Conservation (phyloP, 2,329 filamentous ascomycete genomes). For the Colletotrichum echinochloae region DNA sequence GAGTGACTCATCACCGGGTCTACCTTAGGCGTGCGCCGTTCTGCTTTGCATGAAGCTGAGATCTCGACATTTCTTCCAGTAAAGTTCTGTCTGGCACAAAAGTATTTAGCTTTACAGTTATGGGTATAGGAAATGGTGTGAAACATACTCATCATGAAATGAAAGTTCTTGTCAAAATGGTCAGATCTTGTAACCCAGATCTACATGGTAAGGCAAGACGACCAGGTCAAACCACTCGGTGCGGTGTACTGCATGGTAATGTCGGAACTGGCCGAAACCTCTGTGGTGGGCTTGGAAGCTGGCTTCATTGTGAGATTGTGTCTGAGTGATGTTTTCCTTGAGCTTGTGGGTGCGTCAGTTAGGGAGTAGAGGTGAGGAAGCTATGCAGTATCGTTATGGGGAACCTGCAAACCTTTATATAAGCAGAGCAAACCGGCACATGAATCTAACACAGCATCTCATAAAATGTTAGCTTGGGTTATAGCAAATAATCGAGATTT, state of each 20-base stretch:
- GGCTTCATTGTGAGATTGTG: background rate
- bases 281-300: background rate
- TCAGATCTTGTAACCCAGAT: background rate
- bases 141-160: background rate
- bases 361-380: background rate
- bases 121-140: no score
- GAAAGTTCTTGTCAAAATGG: background rate
- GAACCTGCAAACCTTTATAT: no score
- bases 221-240: background rate
- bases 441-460: background rate
- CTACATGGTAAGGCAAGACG: background rate
- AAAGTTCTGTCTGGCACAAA: background rate
- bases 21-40: background rate
- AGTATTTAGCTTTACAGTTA: background rate
- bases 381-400: no score
- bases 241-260: background rate
- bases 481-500: no score
- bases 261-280: background rate
- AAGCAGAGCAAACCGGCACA: background rate
- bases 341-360: background rate
- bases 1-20: rapidly evolving
- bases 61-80: background rate
- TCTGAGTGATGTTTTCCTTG: background rate
- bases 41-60: background rate
- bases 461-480: background rate